Base-by-base conservation (phyloP, 1,139 yeast species). In the Blastobotrys capitulatus region DNA sequence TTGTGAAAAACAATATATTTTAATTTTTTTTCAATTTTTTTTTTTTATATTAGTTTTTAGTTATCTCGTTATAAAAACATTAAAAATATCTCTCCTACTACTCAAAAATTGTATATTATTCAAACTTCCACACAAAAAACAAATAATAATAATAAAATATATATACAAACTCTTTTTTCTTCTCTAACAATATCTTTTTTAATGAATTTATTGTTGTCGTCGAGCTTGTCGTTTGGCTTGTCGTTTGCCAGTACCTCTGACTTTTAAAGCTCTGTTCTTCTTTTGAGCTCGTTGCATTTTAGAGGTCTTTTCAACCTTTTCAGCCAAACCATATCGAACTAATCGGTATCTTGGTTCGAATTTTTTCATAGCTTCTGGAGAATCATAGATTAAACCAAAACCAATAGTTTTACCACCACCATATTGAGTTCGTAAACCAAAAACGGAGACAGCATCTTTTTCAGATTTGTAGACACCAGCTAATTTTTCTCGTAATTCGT, bases 351-450 rank as follows among this genome's bases (percentile, higher is more conserved):
- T 74, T 80, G 99, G 98, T 82, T 92, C 99, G 76, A 92, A 92
- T 79, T 83, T 90, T 86, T 90, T 87, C 74, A 96, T 94, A 72
- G 90, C 96, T 69, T 95, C 97, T 70, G 82, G 89, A 68, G 96
- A 87, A 86, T 89, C 94, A 92, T 92, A 92, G 73, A 94, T 86
- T 74, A 92, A 83, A 77, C 98, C 99, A 80, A 92, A 92, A 74
- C 99, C 99, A 65, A 97, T 85, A 64, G 98, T 88, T 80, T 88
- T 92, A 71, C 97, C 96, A 78, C 99, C 99, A 87, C 99, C 99
- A 76, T 82, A 92, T 78, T 88, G 95, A 69, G 98, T 92, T 83
- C 96, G 87, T 95, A 92, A 86, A 74, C 97, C 98, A 73, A 92
- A 92, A 65, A 92, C 98, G 62, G 97, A 90, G 64, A 92, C 96